Base-by-base conservation (phyloP, 805 yeast species). In the Candida glaebosa region DNA sequence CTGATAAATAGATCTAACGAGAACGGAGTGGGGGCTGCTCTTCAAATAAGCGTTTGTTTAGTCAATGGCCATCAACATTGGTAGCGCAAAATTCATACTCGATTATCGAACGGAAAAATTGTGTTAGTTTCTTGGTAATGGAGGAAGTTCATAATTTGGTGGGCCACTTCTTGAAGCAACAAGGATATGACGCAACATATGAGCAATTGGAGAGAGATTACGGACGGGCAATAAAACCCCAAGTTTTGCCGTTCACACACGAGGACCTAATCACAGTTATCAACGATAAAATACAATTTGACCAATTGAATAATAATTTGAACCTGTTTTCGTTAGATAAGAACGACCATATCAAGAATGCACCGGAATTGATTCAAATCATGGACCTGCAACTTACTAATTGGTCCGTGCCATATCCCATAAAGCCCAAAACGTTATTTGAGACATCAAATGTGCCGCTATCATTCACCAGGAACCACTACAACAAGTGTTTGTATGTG, bases 91-190 rank as follows among this genome's bases (percentile, higher is more conserved):
- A n/a, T n/a, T n/a, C n/a, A n/a, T n/a, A n/a, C n/a, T n/a, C n/a
- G n/a, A n/a, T n/a, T n/a, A n/a, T n/a, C n/a, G n/a, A n/a, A n/a
- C n/a, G n/a, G n/a, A n/a, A n/a, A n/a, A n/a, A n/a, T n/a, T n/a
- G n/a, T n/a, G n/a, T n/a, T n/a, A n/a, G n/a, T n/a, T n/a, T n/a
- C n/a, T n/a, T n/a, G n/a, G n/a, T 12, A 6, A 32, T 32, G 35
- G 35, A 32, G n/a, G 36, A 28, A 7, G 53, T 55, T 18, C 63
- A 59, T 35, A 44, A 50, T 31, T 57, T 82, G 24, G 66, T 84
- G 9, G 88, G 86, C 0, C 78, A 79, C 22, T 84, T 76, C 48
- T 66, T 84, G n/a, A 56, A 67, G 20, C 61, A 69, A n/a, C 68
- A 78, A 20, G 76, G 78, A 1, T 71, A 69, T 36, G 45, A 41